Percentiles rank a stretch among this genome's conserved stretches.
These are phyloP conservation scores for Colletotrichum limetticola DNA, from an alignment of 2,329 filamentous ascomycete species.

Conservation along the genomic window DNA sequence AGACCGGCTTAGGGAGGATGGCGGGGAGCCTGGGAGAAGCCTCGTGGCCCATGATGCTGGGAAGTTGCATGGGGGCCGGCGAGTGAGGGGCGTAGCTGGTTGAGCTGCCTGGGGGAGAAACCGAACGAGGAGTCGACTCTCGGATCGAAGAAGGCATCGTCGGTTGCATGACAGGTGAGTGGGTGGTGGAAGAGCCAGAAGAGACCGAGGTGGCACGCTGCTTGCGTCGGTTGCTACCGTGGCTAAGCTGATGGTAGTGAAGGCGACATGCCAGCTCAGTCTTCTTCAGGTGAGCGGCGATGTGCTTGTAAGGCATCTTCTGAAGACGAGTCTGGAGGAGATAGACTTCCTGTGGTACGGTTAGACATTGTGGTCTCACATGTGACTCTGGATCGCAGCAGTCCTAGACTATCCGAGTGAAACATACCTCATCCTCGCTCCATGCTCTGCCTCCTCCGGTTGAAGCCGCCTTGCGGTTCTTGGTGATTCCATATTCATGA, in stretches of 20 bases:
- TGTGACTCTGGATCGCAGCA: neutral
- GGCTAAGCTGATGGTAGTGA: slow-evolving; percentile 87
- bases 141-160: slow-evolving; percentile 62
- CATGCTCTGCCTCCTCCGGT: slow-evolving; percentile 83
- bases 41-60: slow-evolving; percentile 61
- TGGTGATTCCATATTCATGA: slow-evolving; percentile 69
- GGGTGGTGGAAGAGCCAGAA: slow-evolving; percentile 68
- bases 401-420: neutral
- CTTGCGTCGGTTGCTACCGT: slow-evolving; percentile 84
- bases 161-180: slow-evolving; percentile 61
- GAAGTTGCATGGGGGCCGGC: slow-evolving; percentile 61
- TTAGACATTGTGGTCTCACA: slow-evolving; percentile 7
- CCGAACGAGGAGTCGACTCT: slow-evolving; percentile 58
- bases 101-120: slow-evolving; percentile 58
- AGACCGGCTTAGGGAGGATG: slow-evolving; percentile 74
- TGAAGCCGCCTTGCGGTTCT: slow-evolving; percentile 75
- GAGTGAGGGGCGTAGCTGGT: slow-evolving; percentile 57
- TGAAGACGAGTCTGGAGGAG: slow-evolving; percentile 85
- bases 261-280: slow-evolving; percentile 88
- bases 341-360: slow-evolving; percentile 74
- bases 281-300: slow-evolving; percentile 86
- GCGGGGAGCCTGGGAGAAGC: slow-evolving; percentile 64
- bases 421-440: slow-evolving; percentile 83
- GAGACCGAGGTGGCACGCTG: slow-evolving; percentile 74
- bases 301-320: slow-evolving; percentile 93